Evolutionary conservation across 2,329 filamentous ascomycete genomes (phyloP).

Genomic region (Epichloe gansuensis): DNA sequence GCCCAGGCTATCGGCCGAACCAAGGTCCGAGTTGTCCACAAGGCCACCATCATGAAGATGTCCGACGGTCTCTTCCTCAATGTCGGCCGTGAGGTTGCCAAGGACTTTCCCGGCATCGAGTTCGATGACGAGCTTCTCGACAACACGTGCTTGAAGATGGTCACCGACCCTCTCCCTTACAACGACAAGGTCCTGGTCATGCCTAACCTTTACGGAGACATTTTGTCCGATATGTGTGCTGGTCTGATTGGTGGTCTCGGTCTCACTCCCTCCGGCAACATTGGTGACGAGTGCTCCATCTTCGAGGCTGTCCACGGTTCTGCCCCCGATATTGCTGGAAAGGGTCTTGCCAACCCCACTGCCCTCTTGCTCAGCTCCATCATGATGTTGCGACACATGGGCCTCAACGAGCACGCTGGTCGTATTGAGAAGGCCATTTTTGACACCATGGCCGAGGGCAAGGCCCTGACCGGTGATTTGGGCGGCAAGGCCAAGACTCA

Average conservation of each 20-base stretch:
- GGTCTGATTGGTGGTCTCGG: constrained; percentile 96
- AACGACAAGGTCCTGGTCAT: constrained; percentile 98
- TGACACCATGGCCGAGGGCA: constrained; percentile 88
- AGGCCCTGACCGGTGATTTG: constrained; percentile 88
- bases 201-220: constrained; percentile 99
- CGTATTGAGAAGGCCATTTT: constrained; percentile 94
- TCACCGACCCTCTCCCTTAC: constrained; percentile 90
- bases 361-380: constrained; percentile 90
- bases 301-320: constrained; percentile 99
- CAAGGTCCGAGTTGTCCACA: constrained; percentile 97
- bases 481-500: constrained; percentile 92
- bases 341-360: constrained; percentile 93
- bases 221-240: constrained; percentile 98
- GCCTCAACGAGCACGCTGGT: constrained; percentile 68
- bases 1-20: constrained; percentile 84
- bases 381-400: constrained; percentile 99
- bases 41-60: constrained; percentile 99
- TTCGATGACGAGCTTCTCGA: constrained; percentile 97
- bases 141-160: constrained; percentile 99
- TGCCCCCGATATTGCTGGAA: constrained; percentile 90
- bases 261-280: constrained; percentile 95
- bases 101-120: constrained; percentile 91
- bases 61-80: constrained; percentile 95
- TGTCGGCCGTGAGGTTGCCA: constrained; percentile 72
- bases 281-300: constrained; percentile 97